phyloP scores from a whole-genome alignment of 2,329 filamentous ascomycete species.

The Fusarium humuli region DNA sequence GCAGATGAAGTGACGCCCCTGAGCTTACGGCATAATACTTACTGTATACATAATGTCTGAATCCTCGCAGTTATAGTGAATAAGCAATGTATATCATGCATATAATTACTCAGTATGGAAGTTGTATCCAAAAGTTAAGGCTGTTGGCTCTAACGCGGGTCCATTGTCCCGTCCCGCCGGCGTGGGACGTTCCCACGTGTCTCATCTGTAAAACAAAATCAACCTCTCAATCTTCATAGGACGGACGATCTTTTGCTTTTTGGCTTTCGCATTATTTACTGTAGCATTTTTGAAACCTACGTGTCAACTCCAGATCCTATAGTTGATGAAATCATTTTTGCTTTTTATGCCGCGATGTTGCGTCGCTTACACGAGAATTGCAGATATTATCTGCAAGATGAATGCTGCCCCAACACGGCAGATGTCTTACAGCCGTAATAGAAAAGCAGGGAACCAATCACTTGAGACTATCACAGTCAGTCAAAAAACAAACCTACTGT shows the following conservation, averaged over 20 bases:
- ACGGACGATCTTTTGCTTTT: slow-evolving; percentile 10
- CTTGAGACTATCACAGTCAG: neutral
- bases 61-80: neutral
- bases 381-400: slow-evolving; percentile 1
- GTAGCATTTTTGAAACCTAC: slow-evolving; percentile 7
- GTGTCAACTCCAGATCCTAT: slow-evolving; percentile 18
- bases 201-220: slow-evolving; percentile 19
- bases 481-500: neutral
- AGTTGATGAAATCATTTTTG: slow-evolving; percentile 5
- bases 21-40: slow-evolving; percentile 3
- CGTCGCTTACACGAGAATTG: slow-evolving; percentile 6
- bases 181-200: slow-evolving; percentile 36
- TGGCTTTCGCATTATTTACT: neutral
- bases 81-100: neutral
- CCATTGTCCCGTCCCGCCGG: slow-evolving; percentile 29
- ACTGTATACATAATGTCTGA: neutral
- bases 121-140: slow-evolving; percentile 5
- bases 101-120: neutral
- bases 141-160: slow-evolving; percentile 26
- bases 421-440: neutral
- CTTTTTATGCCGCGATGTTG: neutral
- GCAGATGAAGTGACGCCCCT: slow-evolving; percentile 11
- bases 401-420: neutral
- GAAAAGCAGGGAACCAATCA: slow-evolving; percentile 9
- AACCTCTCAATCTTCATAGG: slow-evolving; percentile 7